These are phyloP conservation scores for Olyra latifolia DNA, from an alignment of 176 grass and related monocot genomes.

Conservation along the genomic window DNA sequence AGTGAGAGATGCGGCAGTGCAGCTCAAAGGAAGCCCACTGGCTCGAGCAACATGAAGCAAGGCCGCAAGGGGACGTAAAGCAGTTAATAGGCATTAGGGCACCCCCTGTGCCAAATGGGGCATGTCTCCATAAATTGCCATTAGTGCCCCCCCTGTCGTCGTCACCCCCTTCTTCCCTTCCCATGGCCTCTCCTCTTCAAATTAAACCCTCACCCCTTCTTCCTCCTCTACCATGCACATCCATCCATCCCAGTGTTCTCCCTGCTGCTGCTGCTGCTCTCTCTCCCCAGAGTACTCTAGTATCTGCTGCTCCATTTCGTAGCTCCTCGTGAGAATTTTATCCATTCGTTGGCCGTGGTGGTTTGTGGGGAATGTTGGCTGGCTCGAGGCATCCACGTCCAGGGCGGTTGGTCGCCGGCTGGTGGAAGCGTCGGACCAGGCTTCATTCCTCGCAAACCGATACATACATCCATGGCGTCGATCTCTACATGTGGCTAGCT, in stretches of 20 bases:
- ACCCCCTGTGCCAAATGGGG: constrained; percentile 57
- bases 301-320: background rate
- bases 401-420: background rate
- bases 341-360: constrained; percentile 31
- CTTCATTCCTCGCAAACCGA: constrained; percentile 88
- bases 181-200: constrained; percentile 15
- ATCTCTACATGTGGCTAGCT: background rate
- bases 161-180: background rate
- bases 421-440: constrained; percentile 84
- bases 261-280: background rate
- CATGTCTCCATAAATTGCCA: constrained; percentile 77
- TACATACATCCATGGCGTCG: constrained; percentile 38
- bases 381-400: constrained; percentile 73
- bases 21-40: constrained; percentile 23
- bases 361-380: constrained; percentile 97
- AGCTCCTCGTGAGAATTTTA: background rate
- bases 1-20: constrained; percentile 20
- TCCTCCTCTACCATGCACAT: constrained; percentile 18
- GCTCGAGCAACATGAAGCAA: constrained; percentile 27
- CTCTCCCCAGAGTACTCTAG: background rate
- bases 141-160: constrained; percentile 43
- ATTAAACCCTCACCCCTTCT: constrained; percentile 13
- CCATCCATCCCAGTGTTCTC: background rate
- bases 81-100: constrained; percentile 46
- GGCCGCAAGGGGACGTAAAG: background rate